Base-by-base conservation (phyloP, 164 flowering plant genomes). In the Saururus chinensis region DNA sequence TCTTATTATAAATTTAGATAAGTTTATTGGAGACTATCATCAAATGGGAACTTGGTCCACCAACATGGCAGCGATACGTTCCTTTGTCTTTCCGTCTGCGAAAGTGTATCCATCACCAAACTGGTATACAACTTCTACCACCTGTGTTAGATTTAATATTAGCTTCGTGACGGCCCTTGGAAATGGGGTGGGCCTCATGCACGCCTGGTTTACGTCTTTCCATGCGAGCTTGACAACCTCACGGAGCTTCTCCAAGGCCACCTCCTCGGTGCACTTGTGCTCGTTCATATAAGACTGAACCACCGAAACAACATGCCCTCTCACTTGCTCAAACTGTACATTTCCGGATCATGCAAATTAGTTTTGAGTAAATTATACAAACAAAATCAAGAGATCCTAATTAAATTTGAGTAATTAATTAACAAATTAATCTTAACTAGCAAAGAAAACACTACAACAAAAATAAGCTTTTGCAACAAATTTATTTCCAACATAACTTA, bases 11-110 rank as follows among this genome's bases (percentile, higher is more conserved):
- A 40, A 40, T 11, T 42, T n/a, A n/a, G n/a, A n/a, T n/a, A n/a
- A n/a, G n/a, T n/a, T n/a, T n/a, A n/a, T n/a, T n/a, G n/a, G n/a
- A n/a, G n/a, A n/a, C n/a, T n/a, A n/a, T n/a, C n/a, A n/a, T 42
- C 83, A 71, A 81, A 87, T 6, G 81, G 70, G 19, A 75, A 73
- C 14, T 86, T 10, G 49, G 49, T 42, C 49, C 49, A 10, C 17
- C 49, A 42, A 42, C 8, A 42, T 1, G 49, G 17, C 14, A 42
- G 14, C 9, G 49, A 42, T 42, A 42, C 49, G 49, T 42, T 42
- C 49, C 17, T 42, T 42, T 1, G 49, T 42, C 49, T 10, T 10
- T 42, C 14, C 9, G 49, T 42, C 49, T 42, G 49, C 49, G 17
- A 42, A 42, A 42, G 49, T 42, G 12, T 42, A 42, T 42, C 49